Conservation (phyloP, 2,329 filamentous ascomycete genomes). For the Domatiomyces catenatus region DNA sequence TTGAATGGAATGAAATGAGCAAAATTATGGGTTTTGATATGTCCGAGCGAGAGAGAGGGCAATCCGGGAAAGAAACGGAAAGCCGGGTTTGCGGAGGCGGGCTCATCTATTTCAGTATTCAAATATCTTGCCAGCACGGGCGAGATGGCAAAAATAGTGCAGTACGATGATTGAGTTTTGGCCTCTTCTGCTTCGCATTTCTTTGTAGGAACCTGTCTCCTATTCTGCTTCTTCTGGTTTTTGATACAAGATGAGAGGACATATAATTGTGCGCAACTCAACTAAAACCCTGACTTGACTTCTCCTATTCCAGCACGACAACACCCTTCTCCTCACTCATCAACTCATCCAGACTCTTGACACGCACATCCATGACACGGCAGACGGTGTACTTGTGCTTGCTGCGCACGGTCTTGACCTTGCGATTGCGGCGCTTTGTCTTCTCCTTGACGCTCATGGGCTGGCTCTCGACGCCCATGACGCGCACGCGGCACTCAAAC, state of each 20-base stretch:
- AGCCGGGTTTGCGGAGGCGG: too few relatives aligned
- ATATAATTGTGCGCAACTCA: too few relatives aligned
- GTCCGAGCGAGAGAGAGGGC: too few relatives aligned
- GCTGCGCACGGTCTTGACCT: conserved; percentile 61
- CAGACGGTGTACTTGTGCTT: conserved; percentile 84
- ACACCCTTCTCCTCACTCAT: conserved; percentile 28
- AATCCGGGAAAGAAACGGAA: not conserved
- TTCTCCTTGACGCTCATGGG: conserved; percentile 40
- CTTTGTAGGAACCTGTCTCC: too few relatives aligned
- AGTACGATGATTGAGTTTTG: too few relatives aligned
- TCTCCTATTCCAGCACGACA: conserved; percentile 16
- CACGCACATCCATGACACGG: conserved; percentile 64
- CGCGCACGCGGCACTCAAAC: conserved; percentile 71
- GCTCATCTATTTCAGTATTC: too few relatives aligned
- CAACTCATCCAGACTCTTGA: conserved; percentile 44
- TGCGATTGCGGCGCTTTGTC: conserved; percentile 50
- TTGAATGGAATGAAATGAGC: not conserved
- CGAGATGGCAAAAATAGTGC: too few relatives aligned
- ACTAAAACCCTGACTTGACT: too few relatives aligned
- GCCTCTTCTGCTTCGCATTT: too few relatives aligned
- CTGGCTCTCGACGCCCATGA: conserved; percentile 73
- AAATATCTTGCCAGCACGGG: too few relatives aligned
- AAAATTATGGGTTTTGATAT: not conserved
- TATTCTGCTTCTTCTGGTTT: too few relatives aligned
- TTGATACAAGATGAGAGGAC: too few relatives aligned